Evolutionary conservation across 305 asterid genomes (phyloP).

Genomic region (Solanum hybrid): DNA sequence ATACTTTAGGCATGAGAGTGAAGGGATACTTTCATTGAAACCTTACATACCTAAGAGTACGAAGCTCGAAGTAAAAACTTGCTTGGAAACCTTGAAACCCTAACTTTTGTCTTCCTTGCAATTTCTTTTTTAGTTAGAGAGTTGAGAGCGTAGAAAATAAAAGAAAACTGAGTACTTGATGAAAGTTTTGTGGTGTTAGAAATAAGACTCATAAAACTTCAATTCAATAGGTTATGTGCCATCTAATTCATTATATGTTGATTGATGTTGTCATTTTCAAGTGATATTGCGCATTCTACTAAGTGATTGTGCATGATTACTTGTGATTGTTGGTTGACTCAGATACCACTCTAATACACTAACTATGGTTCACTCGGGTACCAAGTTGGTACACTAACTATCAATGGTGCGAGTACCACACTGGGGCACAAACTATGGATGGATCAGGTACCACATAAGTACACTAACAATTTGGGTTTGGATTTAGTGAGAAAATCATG

Average conservation of each 20-base stretch:
- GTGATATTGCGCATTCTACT: background rate
- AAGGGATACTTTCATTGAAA: background rate
- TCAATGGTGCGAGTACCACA: background rate
- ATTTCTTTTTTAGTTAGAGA: background rate
- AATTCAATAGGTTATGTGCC: background rate
- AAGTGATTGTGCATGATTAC: background rate
- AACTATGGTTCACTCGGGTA: background rate
- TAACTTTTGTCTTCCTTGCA: background rate
- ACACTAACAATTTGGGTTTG: background rate
- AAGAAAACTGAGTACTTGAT: background rate
- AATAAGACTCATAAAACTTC: background rate
- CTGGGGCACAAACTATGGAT: background rate
- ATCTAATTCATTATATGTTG: background rate
- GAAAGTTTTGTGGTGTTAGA: background rate
- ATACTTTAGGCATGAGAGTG: background rate
- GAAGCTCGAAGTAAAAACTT: background rate
- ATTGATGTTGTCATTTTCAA: background rate
- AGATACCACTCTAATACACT: background rate
- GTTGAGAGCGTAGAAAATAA: background rate
- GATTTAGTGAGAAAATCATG: background rate
- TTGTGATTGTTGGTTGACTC: background rate
- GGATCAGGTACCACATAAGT: background rate
- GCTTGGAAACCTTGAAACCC: background rate
- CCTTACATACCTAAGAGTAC: background rate
- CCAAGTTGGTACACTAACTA: background rate